phyloP scores from a whole-genome alignment of 495 filamentous ascomycete species.

The Aspergillus ostianus region DNA sequence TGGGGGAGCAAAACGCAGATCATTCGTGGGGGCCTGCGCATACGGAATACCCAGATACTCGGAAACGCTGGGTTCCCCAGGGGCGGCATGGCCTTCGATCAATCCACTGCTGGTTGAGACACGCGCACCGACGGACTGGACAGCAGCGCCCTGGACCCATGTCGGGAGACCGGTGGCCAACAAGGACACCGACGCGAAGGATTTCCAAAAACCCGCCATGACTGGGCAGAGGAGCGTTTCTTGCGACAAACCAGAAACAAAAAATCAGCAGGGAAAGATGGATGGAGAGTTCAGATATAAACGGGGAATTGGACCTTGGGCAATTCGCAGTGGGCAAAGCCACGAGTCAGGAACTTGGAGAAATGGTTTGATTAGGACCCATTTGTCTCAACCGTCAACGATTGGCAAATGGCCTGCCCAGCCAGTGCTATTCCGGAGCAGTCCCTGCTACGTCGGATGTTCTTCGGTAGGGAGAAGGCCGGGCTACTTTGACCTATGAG shows the following conservation, averaged over 20 bases:
- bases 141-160: not conserved
- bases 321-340: too few relatives aligned
- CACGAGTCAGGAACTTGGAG: too few relatives aligned
- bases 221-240: not conserved
- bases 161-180: not conserved
- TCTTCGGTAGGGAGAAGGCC: not conserved
- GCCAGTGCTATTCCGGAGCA: not conserved
- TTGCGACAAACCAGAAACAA: not conserved
- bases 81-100: conserved; percentile 45
- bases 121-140: conserved; percentile 3
- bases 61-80: conserved; percentile 32
- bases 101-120: conserved; percentile 29
- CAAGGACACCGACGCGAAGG: not conserved
- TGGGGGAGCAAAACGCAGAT: conserved; percentile 46
- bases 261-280: not conserved
- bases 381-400: not conserved
- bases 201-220: not conserved
- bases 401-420: not conserved
- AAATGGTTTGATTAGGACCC: too few relatives aligned
- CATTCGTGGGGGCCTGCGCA: conserved; percentile 43
- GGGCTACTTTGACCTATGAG: not conserved
- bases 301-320: not conserved
- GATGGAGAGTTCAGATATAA: not conserved
- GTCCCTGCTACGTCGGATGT: not conserved
- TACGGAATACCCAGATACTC: conserved; percentile 53